Percentiles rank a stretch among this genome's conserved stretches.
Conservation (phyloP, 768 basidiomycete species). For the Xerocomus brunneocitrinus region DNA sequence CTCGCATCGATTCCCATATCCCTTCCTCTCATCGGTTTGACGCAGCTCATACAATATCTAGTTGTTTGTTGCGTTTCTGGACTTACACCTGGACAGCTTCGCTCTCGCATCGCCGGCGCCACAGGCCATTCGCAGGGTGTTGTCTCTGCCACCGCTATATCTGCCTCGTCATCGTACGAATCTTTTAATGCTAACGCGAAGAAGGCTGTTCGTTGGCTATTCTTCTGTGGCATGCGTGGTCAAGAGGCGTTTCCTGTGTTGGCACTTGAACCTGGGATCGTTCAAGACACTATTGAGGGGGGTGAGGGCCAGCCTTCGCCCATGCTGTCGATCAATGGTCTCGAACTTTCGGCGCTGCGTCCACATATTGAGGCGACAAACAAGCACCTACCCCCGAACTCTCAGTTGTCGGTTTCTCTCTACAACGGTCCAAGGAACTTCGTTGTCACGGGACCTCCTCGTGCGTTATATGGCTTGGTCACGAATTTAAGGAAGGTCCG, state of each 20-base stretch:
- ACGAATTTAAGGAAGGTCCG: conserved; percentile 86
- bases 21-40: conserved; percentile 92
- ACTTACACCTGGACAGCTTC: conserved; percentile 76
- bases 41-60: conserved; percentile 92
- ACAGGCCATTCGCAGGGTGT: conserved; percentile 99
- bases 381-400: conserved; percentile 72
- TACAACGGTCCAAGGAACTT: conserved; percentile 89
- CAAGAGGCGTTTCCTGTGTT: conserved; percentile 93
- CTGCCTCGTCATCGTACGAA: conserved; percentile 72
- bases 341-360: conserved; percentile 71
- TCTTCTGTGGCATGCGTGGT: conserved; percentile 89
- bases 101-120: conserved; percentile 70
- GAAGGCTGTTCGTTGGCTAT: conserved; percentile 89
- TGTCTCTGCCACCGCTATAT: conserved; percentile 86
- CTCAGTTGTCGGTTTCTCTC: conserved; percentile 80
- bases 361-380: conserved; percentile 85
- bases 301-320: conserved; percentile 92
- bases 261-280: conserved; percentile 81
- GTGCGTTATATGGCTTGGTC: conserved; percentile 90
- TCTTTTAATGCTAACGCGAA: conserved; percentile 69
- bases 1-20: conserved; percentile 92
- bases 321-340: conserved; percentile 89
- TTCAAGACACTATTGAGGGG: conserved; percentile 83
- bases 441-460: conserved; percentile 89
- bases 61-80: conserved; percentile 71